Evolutionary conservation across 1,284 basidiomycete species (phyloP), one percentile per base, ranked within the genome.

Genomic region (Omphalotus olearius): DNA sequence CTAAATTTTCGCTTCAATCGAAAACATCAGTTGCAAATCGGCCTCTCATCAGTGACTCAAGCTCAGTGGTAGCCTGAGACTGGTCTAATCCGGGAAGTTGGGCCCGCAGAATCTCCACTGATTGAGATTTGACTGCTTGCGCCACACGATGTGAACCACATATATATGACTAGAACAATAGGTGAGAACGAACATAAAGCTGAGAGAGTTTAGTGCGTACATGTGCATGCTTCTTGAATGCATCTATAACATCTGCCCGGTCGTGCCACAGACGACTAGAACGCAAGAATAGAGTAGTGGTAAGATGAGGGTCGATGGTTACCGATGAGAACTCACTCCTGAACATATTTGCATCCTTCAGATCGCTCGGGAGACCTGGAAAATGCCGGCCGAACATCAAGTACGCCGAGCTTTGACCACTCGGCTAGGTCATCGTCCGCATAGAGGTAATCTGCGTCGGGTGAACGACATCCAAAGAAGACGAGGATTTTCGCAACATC

Each of bases 381-480:
- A 59, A 79, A 78, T 14, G 77, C 75, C 5, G 75, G 72, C 10
- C 72, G 67, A n/a, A 80, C 65, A 52, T 78, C 74, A 14, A 79
- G 69, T 3, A 76, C 67, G 4, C 76, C 78, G 16, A 66, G 57
- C 58, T 66, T 64, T 30, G 60, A 55, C 78, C 77, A 79, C 58
- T 71, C 66, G 42, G 60, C 65, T 38, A 79, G 60, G 55, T 78
- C 73, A 14, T 42, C 45, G 35, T 73, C 69, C 5, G 60, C 53
- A 57, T 79, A 78, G 26, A 79, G 58, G 57, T 68, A 74, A 58
- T 79, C 78, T 48, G 65, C 68, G 4, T 67, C 60, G 1, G 74
- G 71, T 13, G 66, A 62, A 11, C 75, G 66, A 57, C 76, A 79
- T 13, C 78, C 78, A 54, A 76, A 78, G 69, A 78, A 79, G 41